Base-by-base conservation (phyloP, 108 stramenopile genomes). In the Pseudonitzschia pungens region DNA sequence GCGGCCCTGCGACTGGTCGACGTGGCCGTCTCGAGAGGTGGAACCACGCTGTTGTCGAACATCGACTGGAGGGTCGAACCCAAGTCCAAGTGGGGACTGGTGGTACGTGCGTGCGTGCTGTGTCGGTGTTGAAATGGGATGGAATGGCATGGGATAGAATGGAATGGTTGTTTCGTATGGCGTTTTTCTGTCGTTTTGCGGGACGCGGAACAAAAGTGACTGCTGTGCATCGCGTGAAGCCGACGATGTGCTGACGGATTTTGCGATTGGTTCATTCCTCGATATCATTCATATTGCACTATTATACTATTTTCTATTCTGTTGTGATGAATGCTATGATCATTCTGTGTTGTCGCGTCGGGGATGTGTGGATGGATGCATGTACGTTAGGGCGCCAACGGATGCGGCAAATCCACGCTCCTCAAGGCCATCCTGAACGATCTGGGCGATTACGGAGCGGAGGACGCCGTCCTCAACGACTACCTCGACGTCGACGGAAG, bases 361-460 rank as follows among this genome's bases (percentile, higher is more conserved):
- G n/a, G n/a, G n/a, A 6, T 36, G 36, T 36, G 2, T 36, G 36
- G 2, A 5, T 36, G 36, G 4, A 26, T 55, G 12, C 54, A 10
- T 20, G 20, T 55, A 1, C 54, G 2, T 26, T 22, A 55, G 54
- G 76, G 76, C 29, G 44, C 76, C 43, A 77, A 77, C 45, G 76
- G 76, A 44, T 50, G 51, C 55, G 76, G 76, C 6, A 71, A 77
- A 45, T 48, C 41, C 21, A 98, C 97, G 10, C 74, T 97, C 5
- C 82, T 98, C 42, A 93, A 93, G 74, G 92, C 96, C 77, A 85
- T 98, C 55, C 89, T 95, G 57, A 69, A 71, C 60, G 70, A 77
- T 32, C 16, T 77, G 16, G 21, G 54, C 0, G 45, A 71, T 42
- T 40, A 33, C 18, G 29, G n/a, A 58, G 33, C 21, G 16, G 15